phyloP scores from a whole-genome alignment of 257 asterid species.

The Salvia rosmarinus region DNA sequence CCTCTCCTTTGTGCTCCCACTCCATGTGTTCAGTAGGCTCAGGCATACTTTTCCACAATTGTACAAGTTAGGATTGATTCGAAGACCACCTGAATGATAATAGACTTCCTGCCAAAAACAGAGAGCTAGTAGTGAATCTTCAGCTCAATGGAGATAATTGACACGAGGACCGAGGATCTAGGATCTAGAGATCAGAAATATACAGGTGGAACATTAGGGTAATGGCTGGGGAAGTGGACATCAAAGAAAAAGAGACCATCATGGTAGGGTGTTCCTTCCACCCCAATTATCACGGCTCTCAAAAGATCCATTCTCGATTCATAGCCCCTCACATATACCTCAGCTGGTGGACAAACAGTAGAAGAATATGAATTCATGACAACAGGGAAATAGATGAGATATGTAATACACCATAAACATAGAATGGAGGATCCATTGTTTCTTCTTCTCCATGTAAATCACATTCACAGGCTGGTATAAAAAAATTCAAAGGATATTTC shows the following conservation, averaged over 20 bases:
- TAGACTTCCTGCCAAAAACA: slow-evolving; percentile 64
- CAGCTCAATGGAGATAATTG: not conserved
- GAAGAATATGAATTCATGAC: slow-evolving; percentile 14
- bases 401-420: not conserved
- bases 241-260: slow-evolving; percentile 98
- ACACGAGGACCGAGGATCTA: slow-evolving; percentile 9
- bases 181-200: slow-evolving; percentile 32
- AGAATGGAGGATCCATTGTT: not conserved
- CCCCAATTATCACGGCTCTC: slow-evolving; percentile 92
- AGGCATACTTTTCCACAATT: slow-evolving; percentile 87
- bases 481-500: not conserved
- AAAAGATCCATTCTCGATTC: slow-evolving; percentile 93
- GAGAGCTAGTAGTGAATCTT: slow-evolving; percentile 21
- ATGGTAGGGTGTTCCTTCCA: slow-evolving; percentile 97
- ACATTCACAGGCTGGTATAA: slow-evolving; percentile 2
- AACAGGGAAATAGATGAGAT: slow-evolving; percentile 7
- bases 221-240: slow-evolving; percentile 69
- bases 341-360: slow-evolving; percentile 53
- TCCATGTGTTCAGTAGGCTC: slow-evolving; percentile 95
- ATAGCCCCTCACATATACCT: slow-evolving; percentile 79
- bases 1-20: slow-evolving; percentile 68
- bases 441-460: slow-evolving; percentile 9
- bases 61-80: slow-evolving; percentile 90
- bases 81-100: slow-evolving; percentile 90
- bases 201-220: slow-evolving; percentile 94